Evolutionary conservation across 179 eudicot genomes (phyloP).

Genomic region (Corrigiola litoralis): DNA sequence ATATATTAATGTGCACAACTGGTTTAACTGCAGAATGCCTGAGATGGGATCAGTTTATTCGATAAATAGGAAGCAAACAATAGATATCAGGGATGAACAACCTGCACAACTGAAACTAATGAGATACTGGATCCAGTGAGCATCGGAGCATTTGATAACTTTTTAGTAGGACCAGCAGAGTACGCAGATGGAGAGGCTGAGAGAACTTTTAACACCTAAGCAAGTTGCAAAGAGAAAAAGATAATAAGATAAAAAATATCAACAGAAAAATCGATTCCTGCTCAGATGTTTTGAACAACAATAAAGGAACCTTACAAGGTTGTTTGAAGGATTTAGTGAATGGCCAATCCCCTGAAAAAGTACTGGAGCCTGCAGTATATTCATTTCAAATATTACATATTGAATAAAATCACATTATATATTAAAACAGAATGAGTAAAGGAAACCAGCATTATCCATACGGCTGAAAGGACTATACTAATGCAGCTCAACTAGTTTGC

Average conservation of each 20-base stretch:
- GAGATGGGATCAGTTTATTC: too few relatives aligned
- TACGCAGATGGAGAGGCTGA: constrained; percentile 84
- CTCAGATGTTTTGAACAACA: not conserved
- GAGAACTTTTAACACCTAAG: constrained; percentile 67
- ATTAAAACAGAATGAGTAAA: not conserved
- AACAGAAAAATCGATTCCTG: not conserved
- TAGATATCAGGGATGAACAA: constrained; percentile 16
- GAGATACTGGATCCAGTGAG: constrained; percentile 74
- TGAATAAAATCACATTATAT: not conserved
- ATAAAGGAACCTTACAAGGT: constrained; percentile 45
- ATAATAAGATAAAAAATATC: not conserved
- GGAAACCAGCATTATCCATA: not conserved
- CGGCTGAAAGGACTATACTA: not conserved
- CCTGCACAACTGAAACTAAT: constrained; percentile 89
- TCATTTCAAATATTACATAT: not conserved
- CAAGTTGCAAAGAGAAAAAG: constrained; percentile 6
- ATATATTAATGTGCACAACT: not conserved
- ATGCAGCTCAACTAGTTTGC: too few relatives aligned
- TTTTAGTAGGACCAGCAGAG: constrained; percentile 68
- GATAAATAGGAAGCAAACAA: not conserved
- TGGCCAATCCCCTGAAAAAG: constrained; percentile 76
- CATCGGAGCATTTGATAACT: constrained; percentile 61
- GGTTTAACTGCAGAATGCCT: not conserved
- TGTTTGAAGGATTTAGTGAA: constrained; percentile 61
- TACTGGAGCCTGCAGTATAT: constrained; percentile 69